A percentile compares a stretch with the other conserved stretches of the same genome.
Evolutionary conservation across 306 rosid genomes (phyloP).

Genomic region (Carpinus fangiana): DNA sequence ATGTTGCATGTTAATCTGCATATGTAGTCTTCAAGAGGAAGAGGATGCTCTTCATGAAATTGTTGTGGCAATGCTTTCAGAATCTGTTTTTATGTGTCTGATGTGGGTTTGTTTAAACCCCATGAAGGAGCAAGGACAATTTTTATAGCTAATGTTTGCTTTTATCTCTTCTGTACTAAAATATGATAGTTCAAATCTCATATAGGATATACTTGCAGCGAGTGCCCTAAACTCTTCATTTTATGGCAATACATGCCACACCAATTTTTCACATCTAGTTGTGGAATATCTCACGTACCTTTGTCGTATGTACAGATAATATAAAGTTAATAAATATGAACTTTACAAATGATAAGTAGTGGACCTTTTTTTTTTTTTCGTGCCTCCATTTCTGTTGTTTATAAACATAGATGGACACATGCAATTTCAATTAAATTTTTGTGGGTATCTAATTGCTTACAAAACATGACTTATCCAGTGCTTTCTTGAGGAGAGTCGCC

Average conservation of each 20-base stretch:
- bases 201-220: not conserved
- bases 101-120: not conserved
- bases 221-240: not conserved
- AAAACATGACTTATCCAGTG: slow-evolving; percentile 46
- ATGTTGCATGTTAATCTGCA: not conserved
- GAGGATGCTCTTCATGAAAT: not conserved
- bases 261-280: slow-evolving; percentile 7
- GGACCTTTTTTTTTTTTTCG: not conserved
- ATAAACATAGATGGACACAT: not conserved
- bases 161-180: not conserved
- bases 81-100: not conserved
- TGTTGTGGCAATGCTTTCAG: not conserved
- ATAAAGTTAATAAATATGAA: not conserved
- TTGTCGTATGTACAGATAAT: not conserved
- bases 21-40: not conserved
- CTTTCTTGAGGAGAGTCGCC: slow-evolving; percentile 97
- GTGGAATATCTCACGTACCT: not conserved
- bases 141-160: not conserved
- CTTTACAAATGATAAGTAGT: not conserved
- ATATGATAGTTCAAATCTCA: not conserved
- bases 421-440: slow-evolving; percentile 19
- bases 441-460: slow-evolving; percentile 16
- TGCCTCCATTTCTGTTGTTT: not conserved
- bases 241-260: not conserved
- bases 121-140: not conserved